These are phyloP conservation scores for Penicillium olsonii DNA, from an alignment of 2,329 filamentous ascomycete genomes.

Conservation along the genomic window DNA sequence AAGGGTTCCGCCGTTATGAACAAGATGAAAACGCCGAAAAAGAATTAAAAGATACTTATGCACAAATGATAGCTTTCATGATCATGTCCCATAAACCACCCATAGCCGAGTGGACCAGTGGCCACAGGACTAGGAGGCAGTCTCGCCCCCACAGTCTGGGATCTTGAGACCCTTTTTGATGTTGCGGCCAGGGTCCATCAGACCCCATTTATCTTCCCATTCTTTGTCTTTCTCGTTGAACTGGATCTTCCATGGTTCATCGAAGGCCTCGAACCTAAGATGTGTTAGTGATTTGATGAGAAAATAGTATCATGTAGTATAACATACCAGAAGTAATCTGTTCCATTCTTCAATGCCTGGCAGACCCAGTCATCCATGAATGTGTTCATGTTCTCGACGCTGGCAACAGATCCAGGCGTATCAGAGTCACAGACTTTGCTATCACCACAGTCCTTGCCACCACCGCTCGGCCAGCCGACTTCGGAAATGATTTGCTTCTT, in stretches of 20 bases:
- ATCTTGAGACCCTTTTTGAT: constrained; percentile 83
- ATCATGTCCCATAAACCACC: constrained; percentile 20
- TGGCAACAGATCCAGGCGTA: constrained; percentile 70
- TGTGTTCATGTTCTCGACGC: constrained; percentile 77
- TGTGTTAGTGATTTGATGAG: constrained; percentile 15
- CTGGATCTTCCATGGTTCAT: constrained; percentile 88
- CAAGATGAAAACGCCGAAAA: background rate
- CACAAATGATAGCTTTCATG: constrained; percentile 15
- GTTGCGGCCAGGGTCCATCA: constrained; percentile 82
- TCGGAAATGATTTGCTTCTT: constrained; percentile 84
- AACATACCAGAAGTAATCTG: constrained; percentile 85
- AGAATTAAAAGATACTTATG: constrained; percentile 1
- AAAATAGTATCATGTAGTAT: background rate
- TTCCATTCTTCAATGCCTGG: constrained; percentile 73
- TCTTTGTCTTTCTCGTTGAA: constrained; percentile 69
- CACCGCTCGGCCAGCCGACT: constrained; percentile 84
- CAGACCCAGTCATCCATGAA: constrained; percentile 89
- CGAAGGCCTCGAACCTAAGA: constrained; percentile 81
- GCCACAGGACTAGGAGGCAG: constrained; percentile 45
- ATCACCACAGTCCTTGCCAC: constrained; percentile 74
- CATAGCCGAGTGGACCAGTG: background rate
- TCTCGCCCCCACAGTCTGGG: constrained; percentile 80
- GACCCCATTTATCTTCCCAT: constrained; percentile 95
- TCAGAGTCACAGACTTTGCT: constrained; percentile 57
- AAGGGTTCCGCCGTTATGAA: constrained; percentile 1